These are phyloP conservation scores for Colletotrichum scovillei DNA, from an alignment of 2,329 filamentous ascomycete genomes.

Conservation along the genomic window DNA sequence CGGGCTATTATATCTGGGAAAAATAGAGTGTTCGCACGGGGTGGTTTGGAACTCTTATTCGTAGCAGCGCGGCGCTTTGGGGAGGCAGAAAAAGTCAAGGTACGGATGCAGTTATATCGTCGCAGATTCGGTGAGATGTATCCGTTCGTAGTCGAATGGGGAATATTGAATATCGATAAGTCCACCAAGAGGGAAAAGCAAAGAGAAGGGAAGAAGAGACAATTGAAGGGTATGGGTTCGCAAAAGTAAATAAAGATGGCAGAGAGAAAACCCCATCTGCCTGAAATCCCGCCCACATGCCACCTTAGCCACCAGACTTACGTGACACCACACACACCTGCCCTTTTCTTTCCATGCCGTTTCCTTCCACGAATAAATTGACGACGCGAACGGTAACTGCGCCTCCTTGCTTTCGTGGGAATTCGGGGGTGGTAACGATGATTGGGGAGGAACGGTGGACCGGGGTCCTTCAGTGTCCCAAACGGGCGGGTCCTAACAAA, in stretches of 20 bases:
- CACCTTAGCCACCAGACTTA: constrained; percentile 15
- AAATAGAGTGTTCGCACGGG: neutral
- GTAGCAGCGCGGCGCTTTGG: neutral
- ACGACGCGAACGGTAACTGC: constrained; percentile 28
- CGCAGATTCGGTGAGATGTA: neutral
- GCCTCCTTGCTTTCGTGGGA: constrained; percentile 32
- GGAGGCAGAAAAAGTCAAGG: neutral
- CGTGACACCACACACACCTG: neutral
- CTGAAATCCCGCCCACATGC: constrained; percentile 15
- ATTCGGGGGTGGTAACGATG: neutral
- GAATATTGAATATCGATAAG: neutral
- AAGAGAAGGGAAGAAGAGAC: neutral
- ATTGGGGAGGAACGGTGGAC: neutral
- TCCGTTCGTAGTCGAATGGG: neutral
- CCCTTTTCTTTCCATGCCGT: neutral
- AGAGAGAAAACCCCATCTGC: neutral
- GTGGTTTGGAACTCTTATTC: neutral
- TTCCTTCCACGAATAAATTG: neutral
- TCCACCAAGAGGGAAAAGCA: neutral
- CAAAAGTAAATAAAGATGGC: neutral
- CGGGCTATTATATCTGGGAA: neutral
- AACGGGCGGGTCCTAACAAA: constrained; percentile 25
- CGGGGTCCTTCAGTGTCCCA: neutral
- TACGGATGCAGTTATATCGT: too few species aligned
- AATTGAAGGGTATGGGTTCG: neutral